Percentiles rank a stretch among this genome's conserved stretches.
Conservation (phyloP, 306 rosid species). For the Sophora flavescens region DNA sequence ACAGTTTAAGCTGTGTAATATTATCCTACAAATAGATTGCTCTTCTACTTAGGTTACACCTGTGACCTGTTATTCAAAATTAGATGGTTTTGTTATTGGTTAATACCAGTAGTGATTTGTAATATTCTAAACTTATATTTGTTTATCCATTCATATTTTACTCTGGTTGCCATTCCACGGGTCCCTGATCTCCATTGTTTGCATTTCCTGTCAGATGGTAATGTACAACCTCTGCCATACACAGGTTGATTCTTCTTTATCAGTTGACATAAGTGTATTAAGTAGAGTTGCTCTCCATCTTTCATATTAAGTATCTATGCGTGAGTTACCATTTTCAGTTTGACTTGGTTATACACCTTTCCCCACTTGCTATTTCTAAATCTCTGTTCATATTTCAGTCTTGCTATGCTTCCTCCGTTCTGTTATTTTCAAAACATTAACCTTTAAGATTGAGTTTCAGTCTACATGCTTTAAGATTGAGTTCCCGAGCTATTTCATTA, state of each 20-base stretch:
- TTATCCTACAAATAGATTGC: not conserved
- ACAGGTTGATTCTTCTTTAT: not conserved
- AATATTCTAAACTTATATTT: not conserved
- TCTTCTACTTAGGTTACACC: not conserved
- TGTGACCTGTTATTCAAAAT: not conserved
- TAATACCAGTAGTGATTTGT: not conserved
- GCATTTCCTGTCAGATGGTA: not conserved
- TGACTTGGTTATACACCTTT: not conserved
- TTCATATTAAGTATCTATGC: not conserved
- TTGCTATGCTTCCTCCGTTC: not conserved
- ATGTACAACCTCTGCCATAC: not conserved
- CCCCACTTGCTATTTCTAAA: not conserved
- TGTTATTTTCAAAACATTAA: not conserved
- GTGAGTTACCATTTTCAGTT: not conserved
- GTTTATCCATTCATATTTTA: not conserved
- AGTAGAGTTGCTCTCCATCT: not conserved
- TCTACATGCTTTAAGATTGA: not conserved
- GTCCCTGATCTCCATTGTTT: not conserved
- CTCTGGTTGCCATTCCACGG: not conserved
- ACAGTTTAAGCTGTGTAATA: not conserved
- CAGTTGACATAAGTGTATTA: not conserved
- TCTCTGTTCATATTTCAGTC: not conserved
- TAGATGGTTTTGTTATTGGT: not conserved
- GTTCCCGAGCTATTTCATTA: not conserved
- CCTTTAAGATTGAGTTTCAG: not conserved